Conservation (phyloP, 2,329 filamentous ascomycete genomes). For the Leptographium lundbergii region DNA sequence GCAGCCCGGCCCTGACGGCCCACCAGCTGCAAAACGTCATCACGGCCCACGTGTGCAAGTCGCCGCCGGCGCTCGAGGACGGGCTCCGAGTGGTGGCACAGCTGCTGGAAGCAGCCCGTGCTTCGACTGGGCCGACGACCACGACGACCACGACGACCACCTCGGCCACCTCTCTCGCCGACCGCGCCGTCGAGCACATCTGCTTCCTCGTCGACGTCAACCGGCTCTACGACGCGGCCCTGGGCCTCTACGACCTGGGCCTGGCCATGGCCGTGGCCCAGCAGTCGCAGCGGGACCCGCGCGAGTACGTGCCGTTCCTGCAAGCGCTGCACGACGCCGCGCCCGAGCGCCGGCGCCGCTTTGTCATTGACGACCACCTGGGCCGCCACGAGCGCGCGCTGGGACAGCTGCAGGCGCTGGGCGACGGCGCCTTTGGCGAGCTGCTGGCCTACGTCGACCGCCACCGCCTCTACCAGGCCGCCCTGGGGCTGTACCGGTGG, state of each 20-base stretch:
- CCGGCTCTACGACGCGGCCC: conserved; percentile 75
- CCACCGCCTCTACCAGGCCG: conserved; percentile 65
- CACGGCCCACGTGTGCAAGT: conserved; percentile 89
- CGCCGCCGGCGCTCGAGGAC: conserved; percentile 76
- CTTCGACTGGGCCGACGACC: conserved; percentile 40
- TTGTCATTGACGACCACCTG: conserved; percentile 82
- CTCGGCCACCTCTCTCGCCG: conserved; percentile 44
- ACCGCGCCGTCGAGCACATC: conserved; percentile 88
- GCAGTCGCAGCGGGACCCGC: conserved; percentile 87
- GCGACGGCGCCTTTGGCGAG: conserved; percentile 54
- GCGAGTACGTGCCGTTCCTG: conserved; percentile 91
- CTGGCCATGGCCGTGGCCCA: conserved; percentile 85
- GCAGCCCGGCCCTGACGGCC: conserved; percentile 39
- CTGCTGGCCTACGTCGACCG: conserved; percentile 65
- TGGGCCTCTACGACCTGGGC: conserved; percentile 85
- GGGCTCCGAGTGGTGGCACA: conserved; percentile 69
- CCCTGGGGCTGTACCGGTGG: conserved; percentile 75
- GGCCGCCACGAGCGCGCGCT: conserved; percentile 66
- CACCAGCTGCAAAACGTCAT: conserved; percentile 79
- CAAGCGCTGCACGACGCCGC: conserved; percentile 66
- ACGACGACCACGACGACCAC: background rate
- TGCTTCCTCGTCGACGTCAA: conserved; percentile 95
- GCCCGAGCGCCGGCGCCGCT: conserved; percentile 56
- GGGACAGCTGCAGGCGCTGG: conserved; percentile 57
- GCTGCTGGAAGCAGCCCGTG: too few relatives aligned